A percentile compares a stretch with the other conserved stretches of the same genome.
Evolutionary conservation across 805 yeast genomes (phyloP).

Genomic region (Saturnispora halmiae): DNA sequence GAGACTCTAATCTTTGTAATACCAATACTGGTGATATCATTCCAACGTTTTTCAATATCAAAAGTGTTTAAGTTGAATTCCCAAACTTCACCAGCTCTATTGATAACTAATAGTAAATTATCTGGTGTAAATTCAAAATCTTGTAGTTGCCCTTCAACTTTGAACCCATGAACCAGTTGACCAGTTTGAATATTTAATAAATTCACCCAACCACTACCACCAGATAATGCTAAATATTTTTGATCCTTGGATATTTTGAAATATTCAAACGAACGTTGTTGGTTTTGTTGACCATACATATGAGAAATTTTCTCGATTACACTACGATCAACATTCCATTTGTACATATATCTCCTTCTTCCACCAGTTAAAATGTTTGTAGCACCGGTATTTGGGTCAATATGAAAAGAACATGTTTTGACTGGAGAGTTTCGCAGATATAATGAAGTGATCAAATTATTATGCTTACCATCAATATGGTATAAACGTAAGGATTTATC

Average conservation of each 20-base stretch:
- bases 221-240: conserved; percentile 60
- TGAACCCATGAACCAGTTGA: conserved; percentile 81
- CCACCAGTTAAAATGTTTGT: conserved; percentile 75
- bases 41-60: conserved; percentile 60
- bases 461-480: conserved; percentile 82
- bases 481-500: conserved; percentile 81
- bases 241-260: conserved; percentile 75
- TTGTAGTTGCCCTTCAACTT: conserved; percentile 76
- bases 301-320: conserved; percentile 76
- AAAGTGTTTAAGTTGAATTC: conserved; percentile 55
- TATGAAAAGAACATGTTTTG: conserved; percentile 60
- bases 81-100: conserved; percentile 80
- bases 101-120: conserved; percentile 47
- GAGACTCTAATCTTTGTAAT: conserved; percentile 59
- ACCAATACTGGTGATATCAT: conserved; percentile 78
- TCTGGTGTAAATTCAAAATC: conserved; percentile 62
- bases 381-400: conserved; percentile 35
- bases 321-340: conserved; percentile 66
- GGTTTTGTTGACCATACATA: conserved; percentile 82
- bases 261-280: conserved; percentile 80
- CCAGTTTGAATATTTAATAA: conserved; percentile 67
- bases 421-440: conserved; percentile 75
- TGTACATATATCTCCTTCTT: conserved; percentile 82
- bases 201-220: conserved; percentile 88
- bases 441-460: conserved; percentile 73